Evolutionary conservation across 2,329 filamentous ascomycete genomes (phyloP), one percentile per base, ranked within the genome.

Genomic region (Leptographium galeiforme): DNA sequence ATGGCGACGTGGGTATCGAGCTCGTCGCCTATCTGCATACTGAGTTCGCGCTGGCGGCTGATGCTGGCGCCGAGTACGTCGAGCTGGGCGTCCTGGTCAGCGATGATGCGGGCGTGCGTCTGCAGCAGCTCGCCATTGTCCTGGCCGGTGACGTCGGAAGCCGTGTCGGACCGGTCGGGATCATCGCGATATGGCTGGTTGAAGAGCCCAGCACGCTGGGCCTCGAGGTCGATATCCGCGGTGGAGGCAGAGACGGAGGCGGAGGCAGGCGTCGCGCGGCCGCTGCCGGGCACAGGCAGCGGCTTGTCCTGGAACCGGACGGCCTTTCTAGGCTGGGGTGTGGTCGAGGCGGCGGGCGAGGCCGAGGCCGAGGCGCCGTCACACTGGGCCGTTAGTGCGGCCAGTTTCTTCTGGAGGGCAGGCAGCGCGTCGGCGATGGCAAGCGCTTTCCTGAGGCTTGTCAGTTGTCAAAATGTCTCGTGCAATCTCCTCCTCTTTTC

Each of bases 1-100:
- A 98, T 75, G 61, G 85, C 77, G 40, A 94, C 86, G 63, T 98
- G 93, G 60, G 82, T 85, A 62, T 97, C 93, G 39, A 98, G 76
- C 74, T 98, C 93, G 66, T 96, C 87, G 34, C 93, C 91, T 63
- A 98, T 97, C 71, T 93, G 88, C 72, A 96, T 94, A 64, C 85
- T 90, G 57, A 98, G 75, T 71, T 97, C 88, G 50, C 94, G 77
- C 72, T 97, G 93, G 41, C 93, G 81, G 5, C 87, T 79, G 60
- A 98, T 96, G 55, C 82, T 88, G 62, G 82, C 80, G n/a, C 90
- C 88, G 5, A 98, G 73, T 11, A 78, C 76, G 66, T 97, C 91
- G n/a, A 98, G 77, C 67, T 95, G 89, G 59, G 87, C 85, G 64
- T 98, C 93, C 69, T 98, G 93, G 57, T 96, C 84, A n/a, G 78